phyloP scores from a whole-genome alignment of 768 basidiomycete species.

The Tulasnella sp. region DNA sequence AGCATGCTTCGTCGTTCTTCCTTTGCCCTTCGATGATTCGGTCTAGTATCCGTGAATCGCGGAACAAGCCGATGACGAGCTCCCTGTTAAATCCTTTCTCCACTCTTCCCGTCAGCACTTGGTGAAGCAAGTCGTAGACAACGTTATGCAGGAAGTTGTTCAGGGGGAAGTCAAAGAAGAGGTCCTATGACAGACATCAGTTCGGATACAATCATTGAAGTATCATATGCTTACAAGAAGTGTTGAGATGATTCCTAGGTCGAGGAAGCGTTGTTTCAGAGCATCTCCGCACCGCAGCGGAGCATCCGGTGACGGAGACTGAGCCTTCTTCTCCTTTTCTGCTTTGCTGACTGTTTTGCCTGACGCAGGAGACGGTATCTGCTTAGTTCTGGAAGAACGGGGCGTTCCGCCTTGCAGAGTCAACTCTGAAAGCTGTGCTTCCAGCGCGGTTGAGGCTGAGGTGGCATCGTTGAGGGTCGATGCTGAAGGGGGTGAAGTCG shows the following conservation, averaged over 20 bases:
- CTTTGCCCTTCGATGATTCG: constrained; percentile 80
- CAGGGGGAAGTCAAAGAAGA: constrained; percentile 94
- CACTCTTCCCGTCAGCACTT: constrained; percentile 80
- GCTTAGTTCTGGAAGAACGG: not conserved
- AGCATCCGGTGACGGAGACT: not conserved
- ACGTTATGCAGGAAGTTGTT: constrained; percentile 97
- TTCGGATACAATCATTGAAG: not conserved
- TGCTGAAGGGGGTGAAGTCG: not conserved
- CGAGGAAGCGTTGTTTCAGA: constrained; percentile 67
- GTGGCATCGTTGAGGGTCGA: not conserved
- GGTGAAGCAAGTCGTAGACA: constrained; percentile 92
- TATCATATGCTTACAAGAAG: constrained; percentile 49
- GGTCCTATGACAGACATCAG: constrained; percentile 42
- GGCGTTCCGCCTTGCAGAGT: not conserved
- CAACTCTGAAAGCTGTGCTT: not conserved
- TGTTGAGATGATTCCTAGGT: constrained; percentile 59
- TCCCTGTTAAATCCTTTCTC: constrained; percentile 62
- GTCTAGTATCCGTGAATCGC: constrained; percentile 72
- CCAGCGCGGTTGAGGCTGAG: not conserved
- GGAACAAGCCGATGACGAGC: constrained; percentile 71
- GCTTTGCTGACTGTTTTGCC: not conserved
- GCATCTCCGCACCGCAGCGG: constrained; percentile 43
- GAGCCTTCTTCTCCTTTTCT: not conserved
- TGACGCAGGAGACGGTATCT: constrained; percentile 1
- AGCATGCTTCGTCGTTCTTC: constrained; percentile 59